Percentiles rank a stretch among this genome's conserved stretches.
These are phyloP conservation scores for Pythium rishiriense DNA, from an alignment of 352 stramenopile genomes.

Conservation along the genomic window DNA sequence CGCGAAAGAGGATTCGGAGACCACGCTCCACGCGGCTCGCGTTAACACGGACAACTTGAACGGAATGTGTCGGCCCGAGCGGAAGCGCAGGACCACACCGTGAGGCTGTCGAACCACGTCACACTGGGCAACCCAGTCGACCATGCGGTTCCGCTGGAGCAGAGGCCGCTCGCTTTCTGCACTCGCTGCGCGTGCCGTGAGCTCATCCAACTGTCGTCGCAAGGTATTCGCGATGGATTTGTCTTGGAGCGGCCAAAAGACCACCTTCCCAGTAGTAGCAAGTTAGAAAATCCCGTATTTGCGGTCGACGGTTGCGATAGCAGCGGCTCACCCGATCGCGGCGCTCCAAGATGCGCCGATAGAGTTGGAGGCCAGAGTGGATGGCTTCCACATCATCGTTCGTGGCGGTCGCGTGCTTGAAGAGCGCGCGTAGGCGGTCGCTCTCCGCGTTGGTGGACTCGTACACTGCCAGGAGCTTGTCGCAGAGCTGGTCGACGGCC, in stretches of 20 bases:
- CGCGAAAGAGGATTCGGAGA: neutral
- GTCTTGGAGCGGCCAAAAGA: neutral
- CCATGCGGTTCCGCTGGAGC: neutral
- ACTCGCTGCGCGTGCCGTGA: neutral
- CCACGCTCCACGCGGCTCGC: neutral
- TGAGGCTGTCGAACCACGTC: neutral
- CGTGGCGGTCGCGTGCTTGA: neutral
- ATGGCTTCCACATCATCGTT: neutral
- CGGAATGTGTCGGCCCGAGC: neutral
- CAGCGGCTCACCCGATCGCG: neutral
- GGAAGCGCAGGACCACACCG: neutral
- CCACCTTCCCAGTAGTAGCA: no score
- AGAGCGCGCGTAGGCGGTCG: neutral
- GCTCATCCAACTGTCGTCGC: conserved; percentile 2
- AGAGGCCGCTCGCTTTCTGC: neutral
- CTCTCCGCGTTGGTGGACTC: neutral
- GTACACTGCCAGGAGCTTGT: neutral
- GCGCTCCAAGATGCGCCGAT: neutral
- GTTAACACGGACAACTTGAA: conserved; percentile 11
- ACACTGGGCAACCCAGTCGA: neutral
- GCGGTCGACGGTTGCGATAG: no score
- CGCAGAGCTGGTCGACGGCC: neutral
- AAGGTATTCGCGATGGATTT: neutral
- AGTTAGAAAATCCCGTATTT: no score
- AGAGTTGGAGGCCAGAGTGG: neutral